Conservation (phyloP, 441 rosid species). For the Aleurites moluccanus region DNA sequence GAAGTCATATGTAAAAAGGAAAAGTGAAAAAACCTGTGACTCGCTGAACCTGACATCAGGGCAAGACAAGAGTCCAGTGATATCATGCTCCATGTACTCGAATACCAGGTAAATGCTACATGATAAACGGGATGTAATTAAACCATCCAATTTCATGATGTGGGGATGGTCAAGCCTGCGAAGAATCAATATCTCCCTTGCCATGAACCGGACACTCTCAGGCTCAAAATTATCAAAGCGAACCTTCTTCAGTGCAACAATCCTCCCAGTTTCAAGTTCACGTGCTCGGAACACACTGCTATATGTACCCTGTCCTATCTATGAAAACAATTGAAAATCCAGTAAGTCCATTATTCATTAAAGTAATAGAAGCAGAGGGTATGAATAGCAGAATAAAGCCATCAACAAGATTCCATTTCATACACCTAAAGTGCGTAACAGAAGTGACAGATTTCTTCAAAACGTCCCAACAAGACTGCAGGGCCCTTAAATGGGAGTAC, state of each 20-base stretch:
- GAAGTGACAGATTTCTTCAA: neutral
- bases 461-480: neutral
- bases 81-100: slow-evolving; percentile 97
- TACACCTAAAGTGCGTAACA: neutral
- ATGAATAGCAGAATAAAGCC: neutral
- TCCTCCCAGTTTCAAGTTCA: slow-evolving; percentile 68
- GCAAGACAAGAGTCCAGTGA: slow-evolving; percentile 82
- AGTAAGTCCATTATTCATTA: slow-evolving; percentile 4
- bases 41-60: slow-evolving; percentile 76
- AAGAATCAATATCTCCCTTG: slow-evolving; percentile 84
- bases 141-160: slow-evolving; percentile 78
- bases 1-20: slow-evolving; percentile 7
- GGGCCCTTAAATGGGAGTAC: slow-evolving; percentile 4
- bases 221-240: slow-evolving; percentile 93
- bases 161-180: slow-evolving; percentile 86
- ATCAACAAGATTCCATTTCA: neutral
- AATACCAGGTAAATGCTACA: slow-evolving; percentile 82
- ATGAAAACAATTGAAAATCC: slow-evolving; percentile 14
- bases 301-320: slow-evolving; percentile 97
- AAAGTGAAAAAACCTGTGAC: slow-evolving; percentile 65
- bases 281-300: slow-evolving; percentile 89
- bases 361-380: neutral
- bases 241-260: slow-evolving; percentile 89
- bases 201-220: slow-evolving; percentile 95
- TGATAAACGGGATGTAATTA: slow-evolving; percentile 73